Percentiles rank a stretch among this genome's conserved stretches.
Evolutionary conservation across 805 yeast genomes (phyloP).

Genomic region (Millerozyma miso): DNA sequence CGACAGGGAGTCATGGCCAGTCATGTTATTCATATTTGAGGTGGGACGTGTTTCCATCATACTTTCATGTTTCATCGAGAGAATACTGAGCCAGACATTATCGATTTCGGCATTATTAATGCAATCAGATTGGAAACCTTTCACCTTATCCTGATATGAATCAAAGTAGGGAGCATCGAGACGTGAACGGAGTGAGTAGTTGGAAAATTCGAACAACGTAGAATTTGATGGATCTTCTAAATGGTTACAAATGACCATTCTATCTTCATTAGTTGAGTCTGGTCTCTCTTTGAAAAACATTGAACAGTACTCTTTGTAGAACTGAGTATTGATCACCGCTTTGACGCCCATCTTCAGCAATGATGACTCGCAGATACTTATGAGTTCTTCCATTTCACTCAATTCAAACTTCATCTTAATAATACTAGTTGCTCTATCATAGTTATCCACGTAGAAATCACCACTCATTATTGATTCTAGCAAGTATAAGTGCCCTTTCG

Average conservation of each 20-base stretch:
- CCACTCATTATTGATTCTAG: constrained; percentile 25
- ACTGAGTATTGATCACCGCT: constrained; percentile 8
- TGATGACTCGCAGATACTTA: constrained; percentile 21
- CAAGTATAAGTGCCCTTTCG: constrained; percentile 30
- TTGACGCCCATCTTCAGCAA: constrained; percentile 20
- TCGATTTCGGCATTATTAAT: constrained; percentile 28
- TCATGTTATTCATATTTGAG: not conserved
- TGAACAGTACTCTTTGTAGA: constrained; percentile 4
- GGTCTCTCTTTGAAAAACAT: not conserved
- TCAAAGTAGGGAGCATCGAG: not conserved
- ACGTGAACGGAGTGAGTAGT: not conserved
- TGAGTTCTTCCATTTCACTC: constrained; percentile 23
- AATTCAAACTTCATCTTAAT: constrained; percentile 12
- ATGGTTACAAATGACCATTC: not conserved
- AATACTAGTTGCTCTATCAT: constrained; percentile 10
- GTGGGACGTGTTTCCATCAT: not conserved
- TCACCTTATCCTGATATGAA: constrained; percentile 1
- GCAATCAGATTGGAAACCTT: constrained; percentile 13
- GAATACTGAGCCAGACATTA: constrained; percentile 31
- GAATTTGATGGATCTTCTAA: not conserved
- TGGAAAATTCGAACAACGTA: not conserved
- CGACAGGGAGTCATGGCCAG: not conserved
- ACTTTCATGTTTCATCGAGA: constrained; percentile 24
- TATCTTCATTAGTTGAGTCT: not conserved
- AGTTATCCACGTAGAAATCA: constrained; percentile 25